These are phyloP conservation scores for Periconia macrospinosa DNA, from an alignment of 2,329 filamentous ascomycete species.

Conservation along the genomic window DNA sequence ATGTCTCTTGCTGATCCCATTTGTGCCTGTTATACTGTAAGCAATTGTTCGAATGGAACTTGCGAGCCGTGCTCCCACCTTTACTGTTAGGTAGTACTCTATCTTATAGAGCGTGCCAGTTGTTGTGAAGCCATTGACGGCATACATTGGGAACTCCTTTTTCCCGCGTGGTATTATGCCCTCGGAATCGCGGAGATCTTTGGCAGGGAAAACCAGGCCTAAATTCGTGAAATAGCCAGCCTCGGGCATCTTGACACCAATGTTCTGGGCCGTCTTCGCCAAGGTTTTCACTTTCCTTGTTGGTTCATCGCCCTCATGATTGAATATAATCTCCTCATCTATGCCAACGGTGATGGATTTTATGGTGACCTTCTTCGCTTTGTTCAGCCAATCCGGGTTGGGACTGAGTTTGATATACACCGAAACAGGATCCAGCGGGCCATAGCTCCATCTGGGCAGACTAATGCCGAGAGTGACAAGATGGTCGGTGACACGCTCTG, in stretches of 20 bases:
- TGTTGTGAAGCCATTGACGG: constrained; percentile 88
- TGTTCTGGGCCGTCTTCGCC: constrained; percentile 77
- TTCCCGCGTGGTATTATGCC: constrained; percentile 85
- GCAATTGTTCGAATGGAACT: neutral
- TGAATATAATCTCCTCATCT: constrained; percentile 98
- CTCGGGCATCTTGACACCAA: constrained; percentile 85
- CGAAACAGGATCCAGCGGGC: constrained; percentile 89
- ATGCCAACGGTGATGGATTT: constrained; percentile 91
- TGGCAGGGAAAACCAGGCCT: constrained; percentile 85
- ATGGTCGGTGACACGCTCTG: constrained; percentile 84
- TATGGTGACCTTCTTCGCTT: constrained; percentile 89
- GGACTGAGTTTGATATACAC: constrained; percentile 94
- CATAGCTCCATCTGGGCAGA: constrained; percentile 93
- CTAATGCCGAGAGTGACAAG: constrained; percentile 90
- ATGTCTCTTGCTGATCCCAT: constrained; percentile 89
- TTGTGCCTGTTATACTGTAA: constrained; percentile 66
- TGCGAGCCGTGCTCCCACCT: constrained; percentile 59
- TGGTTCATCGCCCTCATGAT: constrained; percentile 94
- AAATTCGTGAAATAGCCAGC: constrained; percentile 92
- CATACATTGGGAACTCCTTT: constrained; percentile 85
- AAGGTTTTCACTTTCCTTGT: constrained; percentile 86
- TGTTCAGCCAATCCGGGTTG: constrained; percentile 87
- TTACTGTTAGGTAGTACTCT: constrained; percentile 93
- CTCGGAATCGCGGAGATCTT: constrained; percentile 83
- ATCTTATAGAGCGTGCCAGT: constrained; percentile 96